Percentiles rank a stretch among this genome's conserved stretches.
These are phyloP conservation scores for Triangularia setosa DNA, from an alignment of 2,329 filamentous ascomycete genomes.

Conservation along the genomic window DNA sequence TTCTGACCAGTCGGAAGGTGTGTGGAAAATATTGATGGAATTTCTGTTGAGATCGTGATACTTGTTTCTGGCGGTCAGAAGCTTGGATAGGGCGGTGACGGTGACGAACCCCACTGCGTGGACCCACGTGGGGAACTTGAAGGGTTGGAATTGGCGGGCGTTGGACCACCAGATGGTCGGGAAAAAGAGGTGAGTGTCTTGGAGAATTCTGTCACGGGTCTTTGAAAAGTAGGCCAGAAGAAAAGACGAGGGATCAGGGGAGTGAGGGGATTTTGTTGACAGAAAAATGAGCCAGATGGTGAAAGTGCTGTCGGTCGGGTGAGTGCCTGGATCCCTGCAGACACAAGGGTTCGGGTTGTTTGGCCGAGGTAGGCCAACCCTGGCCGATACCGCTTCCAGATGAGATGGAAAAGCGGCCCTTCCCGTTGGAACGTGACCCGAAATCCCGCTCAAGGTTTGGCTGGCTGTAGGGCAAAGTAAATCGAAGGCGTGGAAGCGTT, in stretches of 20 bases:
- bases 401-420: background rate
- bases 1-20: background rate
- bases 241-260: background rate
- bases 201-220: background rate
- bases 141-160: background rate
- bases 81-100: background rate
- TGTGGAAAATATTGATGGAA: background rate
- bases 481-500: background rate
- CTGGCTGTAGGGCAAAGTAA: background rate
- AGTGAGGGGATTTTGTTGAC: background rate
- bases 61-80: background rate
- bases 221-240: background rate
- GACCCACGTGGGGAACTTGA: background rate
- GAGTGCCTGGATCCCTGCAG: background rate
- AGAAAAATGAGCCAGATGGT: background rate
- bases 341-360: background rate
- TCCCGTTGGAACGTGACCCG: background rate
- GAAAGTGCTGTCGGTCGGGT: background rate
- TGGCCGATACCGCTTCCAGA: background rate
- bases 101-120: background rate
- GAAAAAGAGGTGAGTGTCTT: background rate
- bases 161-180: background rate
- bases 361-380: background rate
- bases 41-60: constrained; percentile 1
- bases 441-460: background rate